A percentile compares a stretch with the other conserved stretches of the same genome.
phyloP scores from a whole-genome alignment of 805 yeast genomes.

The Komagataella phaffii region DNA sequence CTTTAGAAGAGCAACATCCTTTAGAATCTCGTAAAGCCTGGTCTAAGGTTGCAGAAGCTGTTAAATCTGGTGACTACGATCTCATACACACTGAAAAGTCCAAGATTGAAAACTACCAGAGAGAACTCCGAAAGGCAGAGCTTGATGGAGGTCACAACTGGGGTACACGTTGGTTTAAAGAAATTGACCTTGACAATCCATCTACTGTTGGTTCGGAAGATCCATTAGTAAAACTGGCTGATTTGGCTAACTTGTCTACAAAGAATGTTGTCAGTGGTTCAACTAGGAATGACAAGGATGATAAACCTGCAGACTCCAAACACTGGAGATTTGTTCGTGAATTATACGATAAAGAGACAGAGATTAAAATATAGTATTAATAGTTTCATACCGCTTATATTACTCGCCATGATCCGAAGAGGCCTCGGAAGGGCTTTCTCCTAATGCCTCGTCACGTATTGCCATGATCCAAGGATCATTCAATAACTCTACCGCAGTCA shows the following conservation, averaged over 20 bases:
- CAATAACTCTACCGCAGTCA: constrained; percentile 73
- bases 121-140: constrained; percentile 70
- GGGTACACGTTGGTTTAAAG: constrained; percentile 75
- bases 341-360: constrained; percentile 46
- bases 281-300: constrained; percentile 38
- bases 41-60: constrained; percentile 81
- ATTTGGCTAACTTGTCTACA: constrained; percentile 40
- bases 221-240: constrained; percentile 25
- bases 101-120: constrained; percentile 69
- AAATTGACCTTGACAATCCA: constrained; percentile 22
- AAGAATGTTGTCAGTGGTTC: constrained; percentile 62
- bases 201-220: constrained; percentile 19
- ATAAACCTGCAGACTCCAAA: constrained; percentile 16
- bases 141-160: constrained; percentile 48
- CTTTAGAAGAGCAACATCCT: constrained; percentile 65
- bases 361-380: constrained; percentile 26
- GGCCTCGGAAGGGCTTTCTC: constrained; percentile 1
- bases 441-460: constrained; percentile 55
- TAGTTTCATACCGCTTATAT: background rate
- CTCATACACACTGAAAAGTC: constrained; percentile 65
- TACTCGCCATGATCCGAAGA: constrained; percentile 4
- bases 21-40: constrained; percentile 87
- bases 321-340: constrained; percentile 63
- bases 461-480: constrained; percentile 83
- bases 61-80: constrained; percentile 61